phyloP scores from a whole-genome alignment of 495 filamentous ascomycete genomes.

The Copromyces sp. region DNA sequence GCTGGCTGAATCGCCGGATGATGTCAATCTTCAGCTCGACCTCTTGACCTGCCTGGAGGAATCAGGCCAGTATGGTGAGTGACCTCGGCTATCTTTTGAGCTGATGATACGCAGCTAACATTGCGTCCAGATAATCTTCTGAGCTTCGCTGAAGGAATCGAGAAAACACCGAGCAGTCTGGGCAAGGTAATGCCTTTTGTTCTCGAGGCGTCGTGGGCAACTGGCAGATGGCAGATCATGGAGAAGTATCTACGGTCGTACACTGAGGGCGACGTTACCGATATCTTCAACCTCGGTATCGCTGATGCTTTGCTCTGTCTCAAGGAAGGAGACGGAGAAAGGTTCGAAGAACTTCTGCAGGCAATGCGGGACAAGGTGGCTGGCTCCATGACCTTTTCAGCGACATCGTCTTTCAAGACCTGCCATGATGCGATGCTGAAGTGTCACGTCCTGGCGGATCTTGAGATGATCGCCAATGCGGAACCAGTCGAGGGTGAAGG shows the following conservation, averaged over 20 bases:
- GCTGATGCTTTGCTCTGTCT: constrained; percentile 62
- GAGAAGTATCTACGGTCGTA: constrained; percentile 52
- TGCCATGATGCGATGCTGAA: constrained; percentile 74
- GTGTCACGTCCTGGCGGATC: constrained; percentile 76
- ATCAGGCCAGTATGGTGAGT: constrained; percentile 76
- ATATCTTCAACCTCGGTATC: constrained; percentile 75
- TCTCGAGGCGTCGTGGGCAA: constrained; percentile 85
- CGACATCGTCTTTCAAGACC: constrained; percentile 66
- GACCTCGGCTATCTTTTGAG: constrained; percentile 7
- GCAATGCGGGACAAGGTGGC: constrained; percentile 60
- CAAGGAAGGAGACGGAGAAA: constrained; percentile 38
- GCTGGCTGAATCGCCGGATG: constrained; percentile 64
- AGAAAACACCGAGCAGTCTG: constrained; percentile 39
- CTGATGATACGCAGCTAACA: neutral
- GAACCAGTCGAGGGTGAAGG: constrained; percentile 25
- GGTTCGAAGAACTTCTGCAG: constrained; percentile 50
- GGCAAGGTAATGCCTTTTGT: constrained; percentile 64
- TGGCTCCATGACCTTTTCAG: constrained; percentile 58
- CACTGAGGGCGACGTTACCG: constrained; percentile 39
- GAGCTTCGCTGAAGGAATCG: constrained; percentile 71
- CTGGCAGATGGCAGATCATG: constrained; percentile 66
- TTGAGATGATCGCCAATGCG: constrained; percentile 64
- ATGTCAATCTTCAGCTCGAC: constrained; percentile 68
- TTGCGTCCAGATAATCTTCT: constrained; percentile 58
- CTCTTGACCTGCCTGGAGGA: constrained; percentile 84